Base-by-base conservation (phyloP, 208 protist genomes). In the Leishmania gerbilli region DNA sequence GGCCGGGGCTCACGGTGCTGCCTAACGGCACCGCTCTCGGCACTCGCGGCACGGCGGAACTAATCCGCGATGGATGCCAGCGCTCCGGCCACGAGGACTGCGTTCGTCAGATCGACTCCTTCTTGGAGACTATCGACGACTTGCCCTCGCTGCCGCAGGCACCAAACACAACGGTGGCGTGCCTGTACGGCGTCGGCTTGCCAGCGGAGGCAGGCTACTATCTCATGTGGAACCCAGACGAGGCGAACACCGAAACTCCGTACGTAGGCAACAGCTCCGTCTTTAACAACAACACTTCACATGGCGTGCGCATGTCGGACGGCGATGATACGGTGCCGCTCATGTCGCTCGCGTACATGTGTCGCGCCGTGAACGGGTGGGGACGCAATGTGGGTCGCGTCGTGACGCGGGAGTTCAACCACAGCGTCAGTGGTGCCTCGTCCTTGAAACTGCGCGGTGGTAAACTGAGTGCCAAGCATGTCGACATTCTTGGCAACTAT, bases 311-410 rank as follows among this genome's bases (percentile, higher is more conserved):
- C 58, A 78, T 92, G 67, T 86, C 80, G 21, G 83, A 97, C 55
- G 97, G 97, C 51, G 97, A 99, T 71, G 95, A 95, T 42, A 99
- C 97, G 34, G 95, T 99, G 58, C 93, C 97, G 55, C 88, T 99
- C 9, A 37, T 95, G 58, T 95, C 91, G 49, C 90, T 98, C 31
- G 95, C 87, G 31, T 98, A 97, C 87, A 97, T 98, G 94, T 98
- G 96, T 81, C 87, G 94, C 3, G 92, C 92, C 24, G 84, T 89
- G 60, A 97, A 98, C 85, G 94, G 94, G 11, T 98, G 95, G 95
- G 85, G 69, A 13, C 83, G 86, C 55, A 92, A 93, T 81, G 91
- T 96, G 42, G 92, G 91, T 19, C 88, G 91, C 49, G 95, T 98
- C 51, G 83, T 98, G 31, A 98, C 95, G 53, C 86, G 92, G 6